Evolutionary conservation across 140 eudicot species (phyloP), one percentile per base, ranked within the genome.

Genomic region (Erigeron philadelphicus): DNA sequence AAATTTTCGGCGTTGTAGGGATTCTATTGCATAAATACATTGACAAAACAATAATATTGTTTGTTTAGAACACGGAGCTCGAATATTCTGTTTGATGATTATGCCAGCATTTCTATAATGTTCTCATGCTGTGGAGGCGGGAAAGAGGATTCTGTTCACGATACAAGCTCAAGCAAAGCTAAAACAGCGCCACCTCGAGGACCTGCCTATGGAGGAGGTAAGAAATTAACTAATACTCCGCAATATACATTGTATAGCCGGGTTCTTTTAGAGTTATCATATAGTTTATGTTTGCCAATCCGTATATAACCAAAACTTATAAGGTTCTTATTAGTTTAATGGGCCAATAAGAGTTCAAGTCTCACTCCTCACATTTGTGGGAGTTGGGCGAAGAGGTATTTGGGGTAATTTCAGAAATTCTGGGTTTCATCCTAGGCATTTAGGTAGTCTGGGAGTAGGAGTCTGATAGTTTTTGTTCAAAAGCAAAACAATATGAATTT

Each of bases 181-280:
- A 71, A 67, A 55, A 67, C 86, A 45, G 86, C 84, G 17, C 84
- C 76, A 66, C 85, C 88, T 44, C 73, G 76, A 78, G 86, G 81
- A 2, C 74, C 68, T 11, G 47, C 79, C 66, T 58, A 68, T 75
- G 88, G 80, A 21, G 82, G 81, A 62, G 23, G 41, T 11, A 11
- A 44, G 54, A 42, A 64, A 42, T 53, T 47, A 17, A 72, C 70
- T 66, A 63, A 40, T 74, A 76, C 67, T 72, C 66, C 8, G 71
- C 64, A 76, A 76, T 80, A 44, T 69, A 73, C 38, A 31, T 35
- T 62, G 72, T 38, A 64, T 8, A 8, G 45, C 53, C 9, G 17
- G 21, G 0, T 35, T 68, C 62, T 68, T 35, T 41, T 55, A 52
- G 17, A 18, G 0, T 35, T 68, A 48, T 68, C 16, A 52, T 55